Conservation (phyloP, 345 rosid species). For the Ceriops zippeliana region DNA sequence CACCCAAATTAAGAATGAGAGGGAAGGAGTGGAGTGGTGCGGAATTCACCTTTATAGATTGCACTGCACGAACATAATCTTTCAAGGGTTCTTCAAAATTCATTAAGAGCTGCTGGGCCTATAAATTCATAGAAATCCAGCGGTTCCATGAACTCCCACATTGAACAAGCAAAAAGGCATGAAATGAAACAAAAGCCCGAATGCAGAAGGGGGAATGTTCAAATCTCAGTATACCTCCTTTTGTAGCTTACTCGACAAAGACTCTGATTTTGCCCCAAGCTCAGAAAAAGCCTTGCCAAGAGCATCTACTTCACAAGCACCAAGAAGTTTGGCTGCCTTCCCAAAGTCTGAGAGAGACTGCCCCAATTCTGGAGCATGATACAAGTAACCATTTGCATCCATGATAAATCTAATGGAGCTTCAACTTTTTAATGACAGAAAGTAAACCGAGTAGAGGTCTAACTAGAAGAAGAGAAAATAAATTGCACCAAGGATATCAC, state of each 20-base stretch:
- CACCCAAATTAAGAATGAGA: background rate
- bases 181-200: background rate
- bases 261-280: constrained; percentile 84
- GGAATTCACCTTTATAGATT: constrained; percentile 69
- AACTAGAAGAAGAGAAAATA: background rate
- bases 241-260: constrained; percentile 68
- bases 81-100: constrained; percentile 97
- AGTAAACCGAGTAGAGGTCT: background rate
- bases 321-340: constrained; percentile 87
- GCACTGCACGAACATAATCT: constrained; percentile 91
- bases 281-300: constrained; percentile 86
- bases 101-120: constrained; percentile 92
- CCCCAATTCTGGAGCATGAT: constrained; percentile 60
- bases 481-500: background rate
- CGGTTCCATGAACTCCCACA: background rate
- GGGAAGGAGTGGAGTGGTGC: background rate
- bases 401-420: background rate
- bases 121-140: constrained; percentile 18
- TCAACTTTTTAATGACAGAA: background rate
- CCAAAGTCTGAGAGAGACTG: constrained; percentile 91
- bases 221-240: constrained; percentile 61
- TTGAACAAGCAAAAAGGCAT: background rate
- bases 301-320: constrained; percentile 81
- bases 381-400: background rate
- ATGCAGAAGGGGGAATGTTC: background rate